These are phyloP conservation scores for Remersonia thermophila DNA, from an alignment of 2,329 filamentous ascomycete genomes.

Conservation along the genomic window DNA sequence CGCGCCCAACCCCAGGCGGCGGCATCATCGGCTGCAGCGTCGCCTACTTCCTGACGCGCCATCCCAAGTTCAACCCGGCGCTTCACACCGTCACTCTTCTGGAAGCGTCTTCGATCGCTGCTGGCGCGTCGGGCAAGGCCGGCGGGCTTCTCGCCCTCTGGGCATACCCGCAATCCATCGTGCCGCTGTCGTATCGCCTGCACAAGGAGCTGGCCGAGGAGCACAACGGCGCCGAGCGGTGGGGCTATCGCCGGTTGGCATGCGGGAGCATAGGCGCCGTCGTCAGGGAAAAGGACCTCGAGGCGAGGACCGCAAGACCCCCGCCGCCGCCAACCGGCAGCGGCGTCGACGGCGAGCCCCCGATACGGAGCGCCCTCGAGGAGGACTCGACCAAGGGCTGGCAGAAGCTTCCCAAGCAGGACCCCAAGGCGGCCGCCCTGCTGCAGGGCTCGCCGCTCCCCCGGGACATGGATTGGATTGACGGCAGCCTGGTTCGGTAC, in stretches of 20 bases:
- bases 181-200: conserved; percentile 72
- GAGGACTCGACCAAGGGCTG: conserved; percentile 32
- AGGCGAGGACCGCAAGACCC: neutral
- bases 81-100: conserved; percentile 73
- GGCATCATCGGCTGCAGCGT: conserved; percentile 88
- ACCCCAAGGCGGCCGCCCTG: conserved; percentile 33
- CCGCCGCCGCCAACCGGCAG: conserved; percentile 1
- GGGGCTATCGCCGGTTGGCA: conserved; percentile 74
- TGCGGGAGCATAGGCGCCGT: conserved; percentile 49
- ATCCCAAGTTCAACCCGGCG: conserved; percentile 64
- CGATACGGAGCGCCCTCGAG: conserved; percentile 11
- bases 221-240: conserved; percentile 63
- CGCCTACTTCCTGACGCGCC: conserved; percentile 81
- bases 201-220: conserved; percentile 77
- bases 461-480: conserved; percentile 73
- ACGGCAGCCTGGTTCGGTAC: conserved; percentile 47
- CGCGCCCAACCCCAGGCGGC: conserved; percentile 45
- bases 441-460: conserved; percentile 53
- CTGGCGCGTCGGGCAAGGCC: conserved; percentile 90
- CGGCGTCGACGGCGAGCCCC: conserved; percentile 13
- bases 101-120: conserved; percentile 73
- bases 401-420: conserved; percentile 51
- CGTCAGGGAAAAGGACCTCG: conserved; percentile 16
- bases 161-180: conserved; percentile 78
- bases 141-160: conserved; percentile 82